Evolutionary conservation across 306 rosid species (phyloP), one percentile per base, ranked within the genome.

Genomic region (Mimosa bimucronata): DNA sequence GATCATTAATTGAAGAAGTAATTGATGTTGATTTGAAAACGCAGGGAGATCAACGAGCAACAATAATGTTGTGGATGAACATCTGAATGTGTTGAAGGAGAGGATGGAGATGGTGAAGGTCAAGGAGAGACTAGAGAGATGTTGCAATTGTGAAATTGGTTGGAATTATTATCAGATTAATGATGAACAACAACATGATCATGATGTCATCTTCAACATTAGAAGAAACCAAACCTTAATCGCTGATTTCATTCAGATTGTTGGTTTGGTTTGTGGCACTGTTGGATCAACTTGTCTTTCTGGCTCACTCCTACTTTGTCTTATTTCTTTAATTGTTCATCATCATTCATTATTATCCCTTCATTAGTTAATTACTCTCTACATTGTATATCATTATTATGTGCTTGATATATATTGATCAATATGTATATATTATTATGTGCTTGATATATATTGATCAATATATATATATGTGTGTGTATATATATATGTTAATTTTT

Each of bases 71-170:
- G 92, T 91, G 44, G 91, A 91, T 80, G 83, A 65, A 7, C 85
- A 88, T 76, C 70, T 89, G 86, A 55, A 48, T 45, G 85, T 86
- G 73, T 80, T 91, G 11, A 89, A 73, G 74, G 83, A 83, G 83
- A 91, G 85, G 69, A 82, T 89, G 58, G 86, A 86, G 53, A 58
- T 81, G 48, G 79, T 87, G 71, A 91, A 79, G 86, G 85, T 45
- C 83, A 89, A 81, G 83, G 96, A 87, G 79, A 83, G 55, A 67
- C 76, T 91, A 14, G 89, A 91, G 76, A 87, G 87, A 70, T 75
- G 87, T 69, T 85, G 83, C 55, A 84, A 62, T 67, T 60, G 71
- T 28, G 74, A 81, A 38, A 65, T 77, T 60, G 93, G 93, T 21
- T 89, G 96, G 96, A 88, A 91, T 62, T 83, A 89, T 78, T 50